These are phyloP conservation scores for Tylopilus cervinicoccineus DNA, from an alignment of 768 basidiomycete species.

Conservation along the genomic window DNA sequence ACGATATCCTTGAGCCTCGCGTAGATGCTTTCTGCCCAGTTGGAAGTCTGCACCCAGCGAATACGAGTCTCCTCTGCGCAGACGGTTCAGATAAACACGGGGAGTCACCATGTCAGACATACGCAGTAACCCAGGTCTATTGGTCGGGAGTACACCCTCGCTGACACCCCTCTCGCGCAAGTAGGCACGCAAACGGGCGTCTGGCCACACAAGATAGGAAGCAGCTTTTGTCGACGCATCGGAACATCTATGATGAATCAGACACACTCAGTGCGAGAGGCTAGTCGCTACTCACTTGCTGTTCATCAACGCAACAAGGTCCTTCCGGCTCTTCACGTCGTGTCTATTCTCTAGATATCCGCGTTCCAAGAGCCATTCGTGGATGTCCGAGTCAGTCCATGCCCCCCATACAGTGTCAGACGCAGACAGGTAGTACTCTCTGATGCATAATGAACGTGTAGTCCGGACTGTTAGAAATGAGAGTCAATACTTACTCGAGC, in stretches of 20 bases:
- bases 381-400: slow-evolving; percentile 75
- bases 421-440: slow-evolving; percentile 65
- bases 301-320: slow-evolving; percentile 69
- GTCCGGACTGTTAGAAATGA: no score
- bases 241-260: slow-evolving; percentile 43
- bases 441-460: slow-evolving; percentile 18
- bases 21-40: slow-evolving; percentile 53
- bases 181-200: slow-evolving; percentile 87
- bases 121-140: slow-evolving; percentile 79
- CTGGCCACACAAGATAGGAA: slow-evolving; percentile 85
- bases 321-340: slow-evolving; percentile 64
- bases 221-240: slow-evolving; percentile 44
- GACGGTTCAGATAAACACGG: not conserved
- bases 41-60: slow-evolving; percentile 68
- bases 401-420: slow-evolving; percentile 57
- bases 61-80: slow-evolving; percentile 68
- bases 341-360: slow-evolving; percentile 52
- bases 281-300: slow-evolving; percentile 47
- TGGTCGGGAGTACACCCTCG: slow-evolving; percentile 62
- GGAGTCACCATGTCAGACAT: slow-evolving; percentile 18
- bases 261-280: not conserved
- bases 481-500: slow-evolving; percentile 45
- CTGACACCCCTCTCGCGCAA: slow-evolving; percentile 71
- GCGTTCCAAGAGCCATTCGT: slow-evolving; percentile 69
- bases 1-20: slow-evolving; percentile 62